Base-by-base conservation (phyloP, 2,329 filamentous ascomycete species). In the Cladophialophora bantiana region DNA sequence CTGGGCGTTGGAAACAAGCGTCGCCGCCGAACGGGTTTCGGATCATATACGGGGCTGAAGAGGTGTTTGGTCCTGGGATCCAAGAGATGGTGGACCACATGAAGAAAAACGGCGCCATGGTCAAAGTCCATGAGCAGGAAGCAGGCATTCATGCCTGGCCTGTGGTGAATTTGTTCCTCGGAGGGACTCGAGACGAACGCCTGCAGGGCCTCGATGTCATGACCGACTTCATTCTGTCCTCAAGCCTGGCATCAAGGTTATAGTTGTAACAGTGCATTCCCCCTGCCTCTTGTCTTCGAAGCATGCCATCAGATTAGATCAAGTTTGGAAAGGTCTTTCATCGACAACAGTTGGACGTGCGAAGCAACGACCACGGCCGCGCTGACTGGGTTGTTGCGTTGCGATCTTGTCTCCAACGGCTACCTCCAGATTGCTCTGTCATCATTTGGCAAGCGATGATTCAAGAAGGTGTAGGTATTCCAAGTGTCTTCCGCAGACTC, bases 91-190 rank as follows among this genome's bases (percentile, higher is more conserved):
- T 91, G 12, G 77, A 78, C 12, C 78, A 85, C 35, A 80, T 92
- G 64, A 80, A 82, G 65, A 83, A 82, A 58, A 84, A 13, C 84
- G 84, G 2, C 77, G 86, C 38, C 76, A 83, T 42, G 83, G 90
- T n/a, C 81, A 83, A 62, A 83, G 82, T 63, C 81, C 86, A 72
- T 54, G 86, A 87, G 73, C 88, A 91, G 71, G 78, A 83, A 34
- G 89, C 86, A 13, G 89, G 87, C 2, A 89, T 95, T 65, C 92
- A 96, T 77, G 92, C 89, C 10, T 96, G 92, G 93, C 91, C 92
- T 0, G 89, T 96, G 20, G 90, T 89, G 9, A 82, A 82, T 68
- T 74, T 88, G 18, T 89, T 88, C 74, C 73, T 88, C 26, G 83
- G 83, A 7, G 80, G 82, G 63, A 80, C 77, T 6, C 78, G 77